phyloP scores from a whole-genome alignment of 805 yeast genomes.

The Saturnispora hagleri region DNA sequence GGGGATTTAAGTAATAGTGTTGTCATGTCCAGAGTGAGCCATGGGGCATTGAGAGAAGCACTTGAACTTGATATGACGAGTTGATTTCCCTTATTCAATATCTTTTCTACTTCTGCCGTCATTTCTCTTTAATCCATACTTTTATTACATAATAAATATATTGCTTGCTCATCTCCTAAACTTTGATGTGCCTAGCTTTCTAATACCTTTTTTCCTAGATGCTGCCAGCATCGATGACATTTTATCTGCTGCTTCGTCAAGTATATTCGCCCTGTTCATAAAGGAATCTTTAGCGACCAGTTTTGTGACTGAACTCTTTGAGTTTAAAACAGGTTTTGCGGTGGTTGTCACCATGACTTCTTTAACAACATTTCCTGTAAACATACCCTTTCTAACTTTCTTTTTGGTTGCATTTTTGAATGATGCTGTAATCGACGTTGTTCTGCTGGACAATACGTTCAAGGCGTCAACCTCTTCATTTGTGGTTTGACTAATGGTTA shows the following conservation, averaged over 20 bases:
- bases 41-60: constrained; percentile 40
- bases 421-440: constrained; percentile 24
- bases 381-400: constrained; percentile 15
- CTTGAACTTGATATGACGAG: constrained; percentile 21
- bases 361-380: constrained; percentile 20
- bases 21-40: constrained; percentile 34
- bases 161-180: not conserved
- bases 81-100: not conserved
- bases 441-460: constrained; percentile 19
- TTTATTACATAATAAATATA: not conserved
- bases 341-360: constrained; percentile 26
- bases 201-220: constrained; percentile 12
- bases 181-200: constrained; percentile 5
- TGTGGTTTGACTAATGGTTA: not conserved
- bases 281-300: constrained; percentile 13
- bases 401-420: constrained; percentile 16
- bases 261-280: not conserved
- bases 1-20: constrained; percentile 27
- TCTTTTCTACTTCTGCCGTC: not conserved
- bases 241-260: constrained; percentile 10
- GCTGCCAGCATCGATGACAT: constrained; percentile 12
- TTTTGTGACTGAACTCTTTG: constrained; percentile 24
- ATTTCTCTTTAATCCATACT: not conserved
- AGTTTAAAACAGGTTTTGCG: constrained; percentile 17
- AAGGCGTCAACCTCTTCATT: constrained; percentile 10